phyloP scores from a whole-genome alignment of 176 grass and related monocot species.

The Neostapfia colusana region DNA sequence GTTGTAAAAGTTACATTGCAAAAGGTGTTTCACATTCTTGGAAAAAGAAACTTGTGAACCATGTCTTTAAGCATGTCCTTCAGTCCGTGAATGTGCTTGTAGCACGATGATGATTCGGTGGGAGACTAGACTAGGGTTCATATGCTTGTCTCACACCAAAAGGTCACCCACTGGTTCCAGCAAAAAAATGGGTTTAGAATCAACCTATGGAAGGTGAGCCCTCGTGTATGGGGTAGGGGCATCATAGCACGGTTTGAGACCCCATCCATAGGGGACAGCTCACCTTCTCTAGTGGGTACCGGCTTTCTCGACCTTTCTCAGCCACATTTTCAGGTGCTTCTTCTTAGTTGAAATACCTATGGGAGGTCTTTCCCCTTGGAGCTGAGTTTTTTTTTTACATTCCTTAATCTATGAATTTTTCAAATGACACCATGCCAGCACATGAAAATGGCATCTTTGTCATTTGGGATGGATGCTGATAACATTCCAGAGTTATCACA shows the following conservation, averaged over 20 bases:
- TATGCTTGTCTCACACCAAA: not conserved
- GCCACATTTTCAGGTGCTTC: not conserved
- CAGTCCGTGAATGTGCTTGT: not conserved
- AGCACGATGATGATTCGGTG: not conserved
- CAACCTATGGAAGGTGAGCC: not conserved
- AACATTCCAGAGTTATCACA: not conserved
- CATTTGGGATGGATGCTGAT: not conserved
- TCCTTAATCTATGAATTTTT: not conserved
- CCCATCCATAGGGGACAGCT: no score
- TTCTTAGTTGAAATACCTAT: not conserved
- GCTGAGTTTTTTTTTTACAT: no score
- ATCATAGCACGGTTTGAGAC: no score
- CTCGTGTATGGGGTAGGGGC: not conserved
- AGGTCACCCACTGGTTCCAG: not conserved
- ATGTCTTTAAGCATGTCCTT: not conserved
- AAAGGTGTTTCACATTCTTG: not conserved
- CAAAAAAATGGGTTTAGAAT: not conserved
- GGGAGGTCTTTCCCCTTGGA: not conserved
- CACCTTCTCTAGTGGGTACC: no score
- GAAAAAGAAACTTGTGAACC: not conserved
- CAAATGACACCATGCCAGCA: not conserved
- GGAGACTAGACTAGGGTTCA: not conserved
- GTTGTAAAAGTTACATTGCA: constrained; percentile 23
- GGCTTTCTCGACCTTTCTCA: not conserved
- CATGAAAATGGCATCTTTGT: constrained; percentile 1